phyloP scores from a whole-genome alignment of 2,329 filamentous ascomycete species.

The Colletotrichum gigasporum region DNA sequence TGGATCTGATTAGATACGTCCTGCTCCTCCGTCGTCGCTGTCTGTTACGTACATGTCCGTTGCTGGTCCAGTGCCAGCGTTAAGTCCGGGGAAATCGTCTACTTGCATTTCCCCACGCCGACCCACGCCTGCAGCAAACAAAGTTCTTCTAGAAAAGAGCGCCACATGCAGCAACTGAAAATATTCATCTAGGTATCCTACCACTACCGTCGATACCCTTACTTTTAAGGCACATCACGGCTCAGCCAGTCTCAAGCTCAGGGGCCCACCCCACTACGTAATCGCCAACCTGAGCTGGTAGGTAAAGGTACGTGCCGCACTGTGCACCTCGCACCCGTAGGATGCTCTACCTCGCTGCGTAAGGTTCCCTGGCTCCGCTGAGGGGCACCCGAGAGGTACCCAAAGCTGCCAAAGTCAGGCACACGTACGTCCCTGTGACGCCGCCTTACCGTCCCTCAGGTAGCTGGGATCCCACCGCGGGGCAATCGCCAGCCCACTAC shows the following conservation, averaged over 20 bases:
- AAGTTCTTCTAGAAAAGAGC: no score
- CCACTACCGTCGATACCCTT: no score
- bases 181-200: no score
- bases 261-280: slow-evolving; percentile 18
- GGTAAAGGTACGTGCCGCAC: not conserved
- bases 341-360: no score
- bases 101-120: not conserved
- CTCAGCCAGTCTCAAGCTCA: no score
- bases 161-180: not conserved
- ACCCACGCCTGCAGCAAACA: no score
- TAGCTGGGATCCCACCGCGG: not conserved
- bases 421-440: not conserved
- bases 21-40: not conserved
- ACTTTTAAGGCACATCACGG: no score
- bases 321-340: no score
- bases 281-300: not conserved
- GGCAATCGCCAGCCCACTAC: not conserved
- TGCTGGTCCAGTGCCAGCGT: not conserved
- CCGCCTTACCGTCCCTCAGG: not conserved
- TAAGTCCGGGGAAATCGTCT: not conserved
- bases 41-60: slow-evolving; percentile 10
- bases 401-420: slow-evolving; percentile 4
- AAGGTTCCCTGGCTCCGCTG: no score
- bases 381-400: no score
- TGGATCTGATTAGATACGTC: slow-evolving; percentile 29